Evolutionary conservation across 345 rosid species (phyloP).

Genomic region (Zanthoxylum bungeanum): DNA sequence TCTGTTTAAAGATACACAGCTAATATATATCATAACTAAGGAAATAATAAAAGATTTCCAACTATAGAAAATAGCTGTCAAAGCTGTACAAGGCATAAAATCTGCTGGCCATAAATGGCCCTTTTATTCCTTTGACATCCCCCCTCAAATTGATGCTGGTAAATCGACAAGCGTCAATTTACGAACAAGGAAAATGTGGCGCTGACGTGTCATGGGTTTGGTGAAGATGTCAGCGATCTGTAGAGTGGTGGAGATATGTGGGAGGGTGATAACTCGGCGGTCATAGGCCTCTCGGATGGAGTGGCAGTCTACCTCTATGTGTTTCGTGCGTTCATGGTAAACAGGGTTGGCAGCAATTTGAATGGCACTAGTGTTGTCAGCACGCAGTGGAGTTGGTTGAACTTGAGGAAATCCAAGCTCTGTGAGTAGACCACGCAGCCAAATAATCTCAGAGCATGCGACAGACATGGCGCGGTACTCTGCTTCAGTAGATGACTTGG

Average conservation of each 20-base stretch:
- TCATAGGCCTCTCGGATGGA: not conserved
- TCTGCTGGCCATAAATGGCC: too few relatives aligned
- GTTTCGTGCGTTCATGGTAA: slow-evolving; percentile 2
- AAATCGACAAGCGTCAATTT: not conserved
- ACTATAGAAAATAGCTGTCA: not conserved
- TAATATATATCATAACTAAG: not conserved
- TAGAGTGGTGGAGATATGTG: not conserved
- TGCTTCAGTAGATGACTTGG: not conserved
- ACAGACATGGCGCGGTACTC: not conserved
- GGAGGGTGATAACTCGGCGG: too few relatives aligned
- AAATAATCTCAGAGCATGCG: not conserved
- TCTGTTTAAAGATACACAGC: not conserved
- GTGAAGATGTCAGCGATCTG: not conserved
- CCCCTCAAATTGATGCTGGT: not conserved
- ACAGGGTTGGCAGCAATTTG: not conserved
- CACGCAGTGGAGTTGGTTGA: not conserved
- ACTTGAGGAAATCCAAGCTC: not conserved
- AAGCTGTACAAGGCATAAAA: not conserved
- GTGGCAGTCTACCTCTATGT: not conserved
- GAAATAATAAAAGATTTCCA: not conserved
- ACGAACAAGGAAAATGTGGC: not conserved
- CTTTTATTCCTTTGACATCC: not conserved
- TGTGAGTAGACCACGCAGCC: not conserved
- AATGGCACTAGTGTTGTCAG: slow-evolving; percentile 3
- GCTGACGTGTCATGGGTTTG: not conserved